Conservation (phyloP, 345 rosid genomes). For the Populus deltoides region DNA sequence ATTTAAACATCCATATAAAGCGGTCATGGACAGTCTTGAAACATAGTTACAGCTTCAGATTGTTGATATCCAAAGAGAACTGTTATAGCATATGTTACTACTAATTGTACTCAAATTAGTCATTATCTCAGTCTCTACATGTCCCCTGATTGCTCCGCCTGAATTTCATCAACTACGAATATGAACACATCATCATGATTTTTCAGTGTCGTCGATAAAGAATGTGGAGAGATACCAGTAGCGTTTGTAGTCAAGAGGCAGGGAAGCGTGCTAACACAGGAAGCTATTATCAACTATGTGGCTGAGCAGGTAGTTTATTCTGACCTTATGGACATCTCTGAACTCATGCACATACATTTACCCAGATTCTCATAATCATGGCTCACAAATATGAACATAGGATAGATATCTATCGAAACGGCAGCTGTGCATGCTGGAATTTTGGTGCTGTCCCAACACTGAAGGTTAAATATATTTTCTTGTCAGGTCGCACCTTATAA, state of each 20-base stretch:
- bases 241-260: slow-evolving; percentile 68
- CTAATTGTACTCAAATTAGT: too few species aligned
- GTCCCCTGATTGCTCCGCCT: too few species aligned
- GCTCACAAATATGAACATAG: too few species aligned
- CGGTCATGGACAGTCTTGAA: background rate
- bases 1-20: background rate
- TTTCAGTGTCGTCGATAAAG: slow-evolving; percentile 47
- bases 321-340: background rate
- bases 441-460: background rate
- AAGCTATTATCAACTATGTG: slow-evolving; percentile 49
- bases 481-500: slow-evolving; percentile 79
- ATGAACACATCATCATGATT: background rate
- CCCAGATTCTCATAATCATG: background rate
- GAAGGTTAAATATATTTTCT: background rate
- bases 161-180: background rate
- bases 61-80: background rate
- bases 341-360: background rate
- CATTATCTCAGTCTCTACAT: too few species aligned
- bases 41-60: background rate
- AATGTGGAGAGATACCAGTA: slow-evolving; percentile 73
- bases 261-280: slow-evolving; percentile 45
- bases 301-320: slow-evolving; percentile 50
- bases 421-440: background rate
- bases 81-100: too few species aligned
- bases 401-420: too few species aligned